Conservation (phyloP, 2,329 filamentous ascomycete genomes). For the Fusarium vanettenii region DNA sequence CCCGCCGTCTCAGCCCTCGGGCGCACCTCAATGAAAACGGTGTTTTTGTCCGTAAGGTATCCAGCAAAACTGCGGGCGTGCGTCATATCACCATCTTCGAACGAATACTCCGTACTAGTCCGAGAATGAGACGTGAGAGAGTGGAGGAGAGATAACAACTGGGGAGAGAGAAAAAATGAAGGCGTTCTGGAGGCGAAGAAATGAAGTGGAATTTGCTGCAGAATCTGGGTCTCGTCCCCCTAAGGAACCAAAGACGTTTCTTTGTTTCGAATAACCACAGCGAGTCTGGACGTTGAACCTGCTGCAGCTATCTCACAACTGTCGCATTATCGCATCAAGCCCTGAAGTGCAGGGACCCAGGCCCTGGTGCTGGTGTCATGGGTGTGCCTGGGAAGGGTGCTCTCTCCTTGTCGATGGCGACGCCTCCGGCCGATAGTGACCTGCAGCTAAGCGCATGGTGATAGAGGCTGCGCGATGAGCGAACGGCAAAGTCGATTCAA, state of each 20-base stretch:
- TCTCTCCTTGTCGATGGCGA: slow-evolving; percentile 26
- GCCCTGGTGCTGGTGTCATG: neutral
- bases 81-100: slow-evolving; percentile 2
- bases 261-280: slow-evolving; percentile 16
- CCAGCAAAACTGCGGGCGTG: neutral
- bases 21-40: slow-evolving; percentile 23
- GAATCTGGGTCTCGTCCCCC: neutral
- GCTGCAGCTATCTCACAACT: slow-evolving; percentile 12
- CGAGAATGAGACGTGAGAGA: neutral
- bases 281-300: slow-evolving; percentile 3
- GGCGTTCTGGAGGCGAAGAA: neutral
- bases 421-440: slow-evolving; percentile 36
- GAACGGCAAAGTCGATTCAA: slow-evolving; percentile 34
- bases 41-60: slow-evolving; percentile 9
- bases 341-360: slow-evolving; percentile 4
- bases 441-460: slow-evolving; percentile 40
- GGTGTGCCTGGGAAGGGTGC: slow-evolving; percentile 28
- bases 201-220: neutral
- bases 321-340: slow-evolving; percentile 1
- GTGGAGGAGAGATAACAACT: slow-evolving; percentile 7
- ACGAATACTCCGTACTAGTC: neutral
- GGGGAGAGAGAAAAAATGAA: neutral
- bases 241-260: neutral
- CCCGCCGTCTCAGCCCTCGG: slow-evolving; percentile 18
- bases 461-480: slow-evolving; percentile 26